phyloP scores from a whole-genome alignment of 208 protist species.

The Angomonas ambiguus region DNA sequence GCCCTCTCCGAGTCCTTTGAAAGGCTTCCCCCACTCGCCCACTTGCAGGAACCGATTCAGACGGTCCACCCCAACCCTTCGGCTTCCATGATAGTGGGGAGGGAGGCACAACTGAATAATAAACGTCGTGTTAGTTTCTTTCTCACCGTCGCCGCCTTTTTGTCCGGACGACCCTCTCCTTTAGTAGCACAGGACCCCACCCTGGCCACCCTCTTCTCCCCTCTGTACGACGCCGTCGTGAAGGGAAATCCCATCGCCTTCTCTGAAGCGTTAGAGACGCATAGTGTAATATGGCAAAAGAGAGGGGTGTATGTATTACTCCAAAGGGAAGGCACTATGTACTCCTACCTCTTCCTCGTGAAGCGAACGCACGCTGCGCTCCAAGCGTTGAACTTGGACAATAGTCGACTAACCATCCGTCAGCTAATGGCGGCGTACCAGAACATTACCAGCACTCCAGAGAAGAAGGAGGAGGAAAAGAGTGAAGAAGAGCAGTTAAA shows the following conservation, averaged over 20 bases:
- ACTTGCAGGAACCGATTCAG: not conserved
- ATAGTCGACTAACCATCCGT: conserved; percentile 61
- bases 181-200: conserved; percentile 43
- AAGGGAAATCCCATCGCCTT: conserved; percentile 47
- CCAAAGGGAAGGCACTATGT: conserved; percentile 47
- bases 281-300: conserved; percentile 36
- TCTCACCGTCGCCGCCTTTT: conserved; percentile 53
- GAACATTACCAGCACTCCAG: conserved; percentile 18
- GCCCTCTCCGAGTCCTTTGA: conserved; percentile 53
- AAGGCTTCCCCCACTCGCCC: conserved; percentile 53
- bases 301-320: conserved; percentile 72
- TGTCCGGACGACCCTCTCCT: conserved; percentile 43
- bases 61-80: not conserved
- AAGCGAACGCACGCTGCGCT: conserved; percentile 56
- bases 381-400: conserved; percentile 40
- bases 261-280: conserved; percentile 35
- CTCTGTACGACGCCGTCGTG: conserved; percentile 42
- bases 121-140: conserved; percentile 81
- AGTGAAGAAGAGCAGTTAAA: not conserved
- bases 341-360: conserved; percentile 63
- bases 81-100: conserved; percentile 16
- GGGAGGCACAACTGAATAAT: conserved; percentile 55
- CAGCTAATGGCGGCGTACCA: conserved; percentile 51
- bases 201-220: conserved; percentile 41
- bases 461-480: not conserved